Base-by-base conservation (phyloP, 768 basidiomycete genomes). In the Lactifluus subvellereus region DNA sequence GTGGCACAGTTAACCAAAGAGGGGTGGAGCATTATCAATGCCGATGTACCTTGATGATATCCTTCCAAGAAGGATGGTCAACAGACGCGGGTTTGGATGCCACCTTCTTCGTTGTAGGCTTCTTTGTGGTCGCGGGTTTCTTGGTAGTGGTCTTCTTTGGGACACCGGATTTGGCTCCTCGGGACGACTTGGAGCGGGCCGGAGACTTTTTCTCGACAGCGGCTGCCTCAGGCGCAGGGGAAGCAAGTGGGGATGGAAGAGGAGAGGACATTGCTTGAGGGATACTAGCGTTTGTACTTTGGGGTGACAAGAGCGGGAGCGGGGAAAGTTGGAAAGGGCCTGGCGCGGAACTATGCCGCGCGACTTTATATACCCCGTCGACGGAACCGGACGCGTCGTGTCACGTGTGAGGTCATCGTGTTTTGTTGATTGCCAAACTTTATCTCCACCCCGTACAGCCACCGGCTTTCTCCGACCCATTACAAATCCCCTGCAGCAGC, bases 1-100 rank as follows among this genome's bases (percentile, higher is more conserved):
- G 65, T 56, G 45, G 48, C 30, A 53, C 49, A 54, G 35, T 52
- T 13, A 60, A 11, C 49, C 2, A 43, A 30, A 48, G 18, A 32
- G 59, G 10, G 61, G 62, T 22, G 13, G 11, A 20, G n/a, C n/a
- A 52, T 10, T 14, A 13, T 35, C 27, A 27, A 2, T 20, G 30
- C 8, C 52, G n/a, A 66, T 58, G 4, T 27, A 75, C 75, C 70
- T 72, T 75, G 67, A 76, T 72, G 66, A 76, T 75, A 48, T 76
- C 75, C 66, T 76, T 76, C 74, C 73, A 76, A 1, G 75, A 71
- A 6, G 75, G 75, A 59, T 75, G 75, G 1, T 68, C 61, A 14
- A 37, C 38, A 9, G 68, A 48, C 32, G 68, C 51, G 32, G 67
- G 43, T 20, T 68, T 67, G 7, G 65, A 35, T 18, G 57, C 50